Evolutionary conservation across 176 grass and related monocot genomes (phyloP), one percentile per base, ranked within the genome.

Genomic region (Oryza longistaminata): DNA sequence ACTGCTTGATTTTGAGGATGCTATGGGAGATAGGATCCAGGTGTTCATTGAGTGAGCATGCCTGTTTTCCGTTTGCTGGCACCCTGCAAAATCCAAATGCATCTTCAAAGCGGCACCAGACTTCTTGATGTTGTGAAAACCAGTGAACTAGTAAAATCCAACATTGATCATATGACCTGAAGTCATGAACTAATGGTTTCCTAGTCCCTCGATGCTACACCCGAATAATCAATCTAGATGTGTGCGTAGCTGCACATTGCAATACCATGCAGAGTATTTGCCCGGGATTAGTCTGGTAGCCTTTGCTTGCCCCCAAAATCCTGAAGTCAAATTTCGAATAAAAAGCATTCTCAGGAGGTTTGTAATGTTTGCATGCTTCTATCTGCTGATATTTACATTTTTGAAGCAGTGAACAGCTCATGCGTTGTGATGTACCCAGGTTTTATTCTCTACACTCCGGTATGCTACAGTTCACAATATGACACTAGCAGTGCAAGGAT

Each of bases 1-100:
- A 83, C 83, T 98, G 80, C 88, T 98, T 7, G 96, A 98, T 87
- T 92, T 98, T 71, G 89, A 94, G 83, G 86, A 95, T 69, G 86
- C 88, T 0, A 67, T 83, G 49, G 96, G 96, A 81, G 96, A 98
- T 53, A 85, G 93, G 83, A 95, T 98, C 64, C 93, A 90, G 42
- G 91, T 98, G 69, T 93, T 92, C 31, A 87, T 98, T 46, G 93
- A 77, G 45, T 98, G 85, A 95, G n/a, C 14, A 0, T 25, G 64
- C 13, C 9, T 43, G 22, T 37, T 42, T 27, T 66, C 1, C 7
- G 3, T 73, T n/a, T 21, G 6, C 6, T 50, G 6, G 76, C 22
- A 52, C 39, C 12, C 21, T 31, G 66, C 66, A 71, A 7, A 15
- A 40, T 21, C 39, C 2, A 24, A 37, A 40, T 35, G 44, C 29